Evolutionary conservation across 192 early-diverging fungal genomes (phyloP).

Genomic region (Coemansia sp.): DNA sequence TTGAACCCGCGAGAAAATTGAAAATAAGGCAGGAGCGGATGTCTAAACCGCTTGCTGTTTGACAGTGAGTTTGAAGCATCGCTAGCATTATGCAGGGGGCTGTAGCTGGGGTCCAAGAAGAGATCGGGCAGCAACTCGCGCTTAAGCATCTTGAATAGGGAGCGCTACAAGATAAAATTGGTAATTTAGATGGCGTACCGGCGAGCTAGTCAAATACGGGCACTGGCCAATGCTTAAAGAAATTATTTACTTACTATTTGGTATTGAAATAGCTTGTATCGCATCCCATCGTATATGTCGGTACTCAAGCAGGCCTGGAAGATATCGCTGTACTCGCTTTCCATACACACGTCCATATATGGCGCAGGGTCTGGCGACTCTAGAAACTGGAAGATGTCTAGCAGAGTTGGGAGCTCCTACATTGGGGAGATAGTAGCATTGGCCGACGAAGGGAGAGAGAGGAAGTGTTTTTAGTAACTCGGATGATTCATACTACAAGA

Average conservation of each 20-base stretch:
- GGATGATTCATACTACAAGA: not conserved
- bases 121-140: constrained; percentile 65
- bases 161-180: constrained; percentile 39
- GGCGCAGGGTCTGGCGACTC: constrained; percentile 43
- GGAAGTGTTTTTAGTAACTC: not conserved
- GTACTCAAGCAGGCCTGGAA: constrained; percentile 34
- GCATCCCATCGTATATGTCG: constrained; percentile 39
- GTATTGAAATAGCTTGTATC: constrained; percentile 60
- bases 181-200: not conserved
- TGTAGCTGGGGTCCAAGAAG: constrained; percentile 56
- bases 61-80: not conserved
- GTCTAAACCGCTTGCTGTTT: constrained; percentile 7
- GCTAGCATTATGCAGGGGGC: constrained; percentile 42
- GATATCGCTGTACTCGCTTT: constrained; percentile 42
- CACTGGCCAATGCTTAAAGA: not conserved
- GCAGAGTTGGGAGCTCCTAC: constrained; percentile 36
- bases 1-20: constrained; percentile 42
- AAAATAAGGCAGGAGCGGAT: constrained; percentile 45
- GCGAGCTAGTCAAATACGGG: not conserved
- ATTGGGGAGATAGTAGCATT: not conserved
- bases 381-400: constrained; percentile 48
- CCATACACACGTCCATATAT: constrained; percentile 28
- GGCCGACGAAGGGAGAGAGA: not conserved
- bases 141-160: constrained; percentile 73
- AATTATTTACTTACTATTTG: constrained; percentile 48